Percentiles rank a stretch among this genome's conserved stretches.
phyloP scores from a whole-genome alignment of 2,329 filamentous ascomycete genomes.

The Scytalidium sp. region DNA sequence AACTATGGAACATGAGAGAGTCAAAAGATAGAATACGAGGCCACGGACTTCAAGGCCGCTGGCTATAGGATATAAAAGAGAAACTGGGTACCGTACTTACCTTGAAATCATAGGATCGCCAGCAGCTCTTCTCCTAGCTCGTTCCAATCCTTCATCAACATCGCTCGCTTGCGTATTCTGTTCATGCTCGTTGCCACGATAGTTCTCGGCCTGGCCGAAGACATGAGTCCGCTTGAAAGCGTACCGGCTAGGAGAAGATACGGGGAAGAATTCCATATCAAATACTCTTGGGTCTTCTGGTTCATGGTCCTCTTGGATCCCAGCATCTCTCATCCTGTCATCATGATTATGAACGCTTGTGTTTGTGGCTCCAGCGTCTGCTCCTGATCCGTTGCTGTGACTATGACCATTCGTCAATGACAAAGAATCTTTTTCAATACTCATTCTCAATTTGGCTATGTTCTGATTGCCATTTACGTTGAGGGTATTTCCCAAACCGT shows the following conservation, averaged over 20 bases:
- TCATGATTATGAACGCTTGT: constrained; percentile 19
- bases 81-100: constrained; percentile 18
- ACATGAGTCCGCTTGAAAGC: constrained; percentile 25
- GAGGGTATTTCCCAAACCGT: constrained; percentile 61
- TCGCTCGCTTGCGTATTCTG: constrained; percentile 13
- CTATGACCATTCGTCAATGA: constrained; percentile 14
- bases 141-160: constrained; percentile 26
- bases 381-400: constrained; percentile 4
- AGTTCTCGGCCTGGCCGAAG: constrained; percentile 33
- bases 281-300: constrained; percentile 27
- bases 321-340: constrained; percentile 23
- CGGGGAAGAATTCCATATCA: constrained; percentile 33
- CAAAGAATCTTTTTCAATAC: constrained; percentile 27
- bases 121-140: constrained; percentile 26
- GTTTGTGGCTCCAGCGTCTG: constrained; percentile 13
- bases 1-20: constrained; percentile 2
- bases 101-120: constrained; percentile 27
- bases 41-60: background rate
- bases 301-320: constrained; percentile 19
- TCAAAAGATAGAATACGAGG: background rate
- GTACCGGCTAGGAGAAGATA: constrained; percentile 24
- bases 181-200: constrained; percentile 20
- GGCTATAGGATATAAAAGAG: background rate
- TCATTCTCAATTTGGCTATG: constrained; percentile 72
- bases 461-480: constrained; percentile 77